A percentile compares a stretch with the other conserved stretches of the same genome.
phyloP scores from a whole-genome alignment of 225 moss, liverwort and hornwort species.

The Pleurozium schreberi region DNA sequence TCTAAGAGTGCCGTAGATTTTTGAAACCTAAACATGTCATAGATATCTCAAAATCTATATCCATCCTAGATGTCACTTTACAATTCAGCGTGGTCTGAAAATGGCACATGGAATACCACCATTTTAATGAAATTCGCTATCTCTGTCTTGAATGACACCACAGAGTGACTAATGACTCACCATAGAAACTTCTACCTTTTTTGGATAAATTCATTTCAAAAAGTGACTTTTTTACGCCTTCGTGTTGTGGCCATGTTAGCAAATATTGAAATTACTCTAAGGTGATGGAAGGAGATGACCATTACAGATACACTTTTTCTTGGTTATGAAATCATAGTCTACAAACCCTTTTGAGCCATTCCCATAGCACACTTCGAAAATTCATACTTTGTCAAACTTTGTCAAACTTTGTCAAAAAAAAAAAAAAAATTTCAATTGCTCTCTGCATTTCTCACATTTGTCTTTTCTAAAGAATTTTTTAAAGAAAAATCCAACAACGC shows the following conservation, averaged over 20 bases:
- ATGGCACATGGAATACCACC: no score
- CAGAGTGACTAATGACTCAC: accelerated
- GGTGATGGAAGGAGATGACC: background rate
- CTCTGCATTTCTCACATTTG: background rate
- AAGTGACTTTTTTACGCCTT: background rate
- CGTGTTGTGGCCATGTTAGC: background rate
- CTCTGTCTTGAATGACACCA: background rate
- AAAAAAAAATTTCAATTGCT: background rate
- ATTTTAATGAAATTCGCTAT: no score
- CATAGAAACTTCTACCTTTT: background rate
- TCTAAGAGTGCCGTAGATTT: no score
- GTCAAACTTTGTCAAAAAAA: no score
- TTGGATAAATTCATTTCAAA: background rate
- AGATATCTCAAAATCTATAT: no score
- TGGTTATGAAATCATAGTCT: background rate
- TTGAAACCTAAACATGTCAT: no score
- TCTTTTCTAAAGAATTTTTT: no score
- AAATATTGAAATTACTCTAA: background rate
- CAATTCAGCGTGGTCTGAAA: no score
- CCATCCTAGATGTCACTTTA: no score
- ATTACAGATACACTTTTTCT: background rate
- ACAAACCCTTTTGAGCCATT: accelerated
- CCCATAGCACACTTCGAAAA: background rate
- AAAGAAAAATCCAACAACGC: background rate
- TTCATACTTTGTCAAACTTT: background rate